A percentile compares a stretch with the other conserved stretches of the same genome.
These are phyloP conservation scores for Sutorius eximius DNA, from an alignment of 1,284 basidiomycete species.

Conservation along the genomic window DNA sequence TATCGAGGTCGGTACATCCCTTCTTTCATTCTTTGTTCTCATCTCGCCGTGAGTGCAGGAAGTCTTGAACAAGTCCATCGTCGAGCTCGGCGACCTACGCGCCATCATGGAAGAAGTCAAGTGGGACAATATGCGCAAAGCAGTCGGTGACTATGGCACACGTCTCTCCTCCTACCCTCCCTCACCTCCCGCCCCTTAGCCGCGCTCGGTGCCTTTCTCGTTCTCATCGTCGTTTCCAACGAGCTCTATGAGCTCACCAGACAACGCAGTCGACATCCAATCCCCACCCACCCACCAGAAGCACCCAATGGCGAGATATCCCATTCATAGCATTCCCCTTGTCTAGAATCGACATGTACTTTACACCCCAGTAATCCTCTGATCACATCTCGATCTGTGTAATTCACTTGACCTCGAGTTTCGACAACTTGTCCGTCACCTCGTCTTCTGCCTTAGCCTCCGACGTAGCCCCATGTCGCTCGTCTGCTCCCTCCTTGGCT, in stretches of 20 bases:
- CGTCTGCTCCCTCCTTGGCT: constrained; percentile 3
- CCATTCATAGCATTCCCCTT: constrained; percentile 17
- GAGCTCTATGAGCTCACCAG: constrained; percentile 50
- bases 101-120: constrained; percentile 87
- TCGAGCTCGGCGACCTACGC: constrained; percentile 82
- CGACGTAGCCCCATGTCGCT: constrained; percentile 1
- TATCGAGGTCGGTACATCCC: constrained; percentile 67
- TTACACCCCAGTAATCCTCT: constrained; percentile 22
- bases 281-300: constrained; percentile 17
- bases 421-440: constrained; percentile 45
- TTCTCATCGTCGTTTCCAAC: constrained; percentile 66
- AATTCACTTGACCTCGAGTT: constrained; percentile 36
- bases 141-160: constrained; percentile 62
- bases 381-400: neutral
- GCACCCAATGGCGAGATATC: constrained; percentile 8
- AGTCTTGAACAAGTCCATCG: constrained; percentile 83
- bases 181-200: constrained; percentile 38
- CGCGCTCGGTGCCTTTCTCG: constrained; percentile 61
- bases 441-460: constrained; percentile 27
- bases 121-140: constrained; percentile 89
- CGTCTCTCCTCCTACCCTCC: neutral
- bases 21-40: neutral
- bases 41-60: constrained; percentile 45
- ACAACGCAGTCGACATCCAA: constrained; percentile 35
- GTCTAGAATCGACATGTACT: constrained; percentile 12